phyloP scores from a whole-genome alignment of 139 green algal genomes.

The Trebouxia sp. region DNA sequence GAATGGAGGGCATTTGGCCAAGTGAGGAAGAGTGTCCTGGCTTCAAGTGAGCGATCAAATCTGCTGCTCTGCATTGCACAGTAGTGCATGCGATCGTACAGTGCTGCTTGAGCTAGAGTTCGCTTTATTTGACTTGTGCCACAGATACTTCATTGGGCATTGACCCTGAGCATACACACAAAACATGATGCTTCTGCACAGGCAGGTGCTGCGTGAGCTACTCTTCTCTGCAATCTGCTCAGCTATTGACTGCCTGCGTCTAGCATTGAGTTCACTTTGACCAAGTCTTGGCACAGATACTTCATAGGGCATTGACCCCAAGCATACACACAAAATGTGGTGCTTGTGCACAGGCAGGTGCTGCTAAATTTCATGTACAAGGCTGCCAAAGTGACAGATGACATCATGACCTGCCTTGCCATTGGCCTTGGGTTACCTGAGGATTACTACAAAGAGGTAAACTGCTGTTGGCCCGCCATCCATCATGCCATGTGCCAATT shows the following conservation, averaged over 20 bases:
- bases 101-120: too few species aligned
- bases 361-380: constrained; percentile 15
- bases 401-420: constrained; percentile 23
- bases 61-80: too few species aligned
- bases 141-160: too few species aligned
- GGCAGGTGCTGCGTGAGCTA: not conserved
- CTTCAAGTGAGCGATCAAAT: constrained; percentile 12
- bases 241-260: too few species aligned
- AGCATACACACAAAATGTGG: not conserved
- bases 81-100: too few species aligned
- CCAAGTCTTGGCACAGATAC: too few species aligned
- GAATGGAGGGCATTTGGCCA: constrained; percentile 10
- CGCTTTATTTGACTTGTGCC: too few species aligned
- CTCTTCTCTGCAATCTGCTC: too few species aligned
- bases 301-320: too few species aligned
- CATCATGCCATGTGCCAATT: too few species aligned
- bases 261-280: too few species aligned
- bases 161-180: not conserved
- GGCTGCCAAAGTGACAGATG: not conserved
- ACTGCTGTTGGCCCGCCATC: not conserved
- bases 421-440: not conserved
- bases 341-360: not conserved
- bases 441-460: not conserved
- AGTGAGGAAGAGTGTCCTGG: not conserved
- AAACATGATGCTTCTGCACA: not conserved